phyloP scores from a whole-genome alignment of 2,329 filamentous ascomycete genomes.

The Basipetospora sp. region DNA sequence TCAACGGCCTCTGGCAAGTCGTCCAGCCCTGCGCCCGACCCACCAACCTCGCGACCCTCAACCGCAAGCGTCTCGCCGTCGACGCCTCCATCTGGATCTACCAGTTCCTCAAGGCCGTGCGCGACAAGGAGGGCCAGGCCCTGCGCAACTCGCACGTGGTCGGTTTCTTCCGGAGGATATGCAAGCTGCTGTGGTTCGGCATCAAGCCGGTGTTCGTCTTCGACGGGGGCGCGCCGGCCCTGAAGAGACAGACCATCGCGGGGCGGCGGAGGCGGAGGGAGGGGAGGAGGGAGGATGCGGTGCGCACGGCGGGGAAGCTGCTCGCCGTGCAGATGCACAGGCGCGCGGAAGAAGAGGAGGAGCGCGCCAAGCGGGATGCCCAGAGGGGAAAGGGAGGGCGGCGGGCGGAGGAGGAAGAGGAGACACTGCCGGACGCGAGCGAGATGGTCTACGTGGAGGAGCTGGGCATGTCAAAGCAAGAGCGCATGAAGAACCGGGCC shows the following conservation, averaged over 20 bases:
- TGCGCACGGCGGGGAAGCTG: slow-evolving; percentile 76
- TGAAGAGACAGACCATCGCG: slow-evolving; percentile 84
- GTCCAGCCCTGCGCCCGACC: slow-evolving; percentile 88
- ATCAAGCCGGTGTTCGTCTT: slow-evolving; percentile 97
- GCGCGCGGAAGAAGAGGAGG: slow-evolving; percentile 69
- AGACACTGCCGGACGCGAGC: slow-evolving; percentile 54
- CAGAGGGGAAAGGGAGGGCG: slow-evolving; percentile 26
- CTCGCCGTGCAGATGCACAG: slow-evolving; percentile 90
- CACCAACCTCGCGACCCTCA: slow-evolving; percentile 89
- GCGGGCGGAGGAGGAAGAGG: slow-evolving; percentile 33
- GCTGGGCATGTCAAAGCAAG: slow-evolving; percentile 61
- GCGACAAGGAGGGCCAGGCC: slow-evolving; percentile 95
- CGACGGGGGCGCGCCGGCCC: slow-evolving; percentile 77
- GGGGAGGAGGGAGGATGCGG: slow-evolving; percentile 82
- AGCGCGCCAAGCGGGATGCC: slow-evolving; percentile 29
- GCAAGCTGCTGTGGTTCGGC: slow-evolving; percentile 91
- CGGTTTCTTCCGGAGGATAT: slow-evolving; percentile 95
- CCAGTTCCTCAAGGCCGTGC: slow-evolving; percentile 95
- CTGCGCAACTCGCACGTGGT: slow-evolving; percentile 91
- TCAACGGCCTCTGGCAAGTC: slow-evolving; percentile 93
- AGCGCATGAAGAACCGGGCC: slow-evolving; percentile 56
- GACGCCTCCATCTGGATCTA: slow-evolving; percentile 99
- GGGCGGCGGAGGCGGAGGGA: slow-evolving; percentile 66
- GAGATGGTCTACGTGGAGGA: slow-evolving; percentile 86
- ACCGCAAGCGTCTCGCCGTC: slow-evolving; percentile 87